Evolutionary conservation across 2,329 filamentous ascomycete genomes (phyloP).

Genomic region (Cordyceps cateniannulata): DNA sequence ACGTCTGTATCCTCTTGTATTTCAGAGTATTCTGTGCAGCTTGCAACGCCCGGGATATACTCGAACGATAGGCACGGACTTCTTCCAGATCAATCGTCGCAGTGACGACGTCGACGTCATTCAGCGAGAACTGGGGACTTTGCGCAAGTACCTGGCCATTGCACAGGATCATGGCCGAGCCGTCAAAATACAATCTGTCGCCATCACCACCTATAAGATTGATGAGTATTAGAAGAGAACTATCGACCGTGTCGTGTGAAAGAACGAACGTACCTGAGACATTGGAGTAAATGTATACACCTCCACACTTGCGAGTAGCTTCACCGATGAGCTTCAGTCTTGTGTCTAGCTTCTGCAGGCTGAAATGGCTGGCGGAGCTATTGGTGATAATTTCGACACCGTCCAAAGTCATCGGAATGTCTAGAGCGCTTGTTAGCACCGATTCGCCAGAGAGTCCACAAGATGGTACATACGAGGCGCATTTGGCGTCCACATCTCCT

Average conservation of each 20-base stretch:
- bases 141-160: constrained; percentile 60
- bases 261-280: not conserved
- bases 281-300: constrained; percentile 45
- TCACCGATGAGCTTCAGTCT: constrained; percentile 59
- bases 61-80: constrained; percentile 54
- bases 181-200: constrained; percentile 54
- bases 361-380: constrained; percentile 59
- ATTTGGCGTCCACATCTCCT: constrained; percentile 27
- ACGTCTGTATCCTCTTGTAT: constrained; percentile 16
- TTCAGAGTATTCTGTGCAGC: constrained; percentile 32
- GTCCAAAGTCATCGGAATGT: constrained; percentile 20
- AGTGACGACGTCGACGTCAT: constrained; percentile 53
- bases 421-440: no score
- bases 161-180: constrained; percentile 56
- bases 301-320: constrained; percentile 56
- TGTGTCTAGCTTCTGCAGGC: constrained; percentile 53
- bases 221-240: not conserved
- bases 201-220: constrained; percentile 28
- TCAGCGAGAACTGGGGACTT: constrained; percentile 38
- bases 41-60: constrained; percentile 51
- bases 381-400: constrained; percentile 71
- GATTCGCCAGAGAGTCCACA: no score
- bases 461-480: constrained; percentile 36
- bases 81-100: constrained; percentile 67
- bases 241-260: no score